Percentiles rank a stretch among this genome's conserved stretches.
phyloP scores from a whole-genome alignment of 108 stramenopile genomes.

The Aurantiochytrium sp. region DNA sequence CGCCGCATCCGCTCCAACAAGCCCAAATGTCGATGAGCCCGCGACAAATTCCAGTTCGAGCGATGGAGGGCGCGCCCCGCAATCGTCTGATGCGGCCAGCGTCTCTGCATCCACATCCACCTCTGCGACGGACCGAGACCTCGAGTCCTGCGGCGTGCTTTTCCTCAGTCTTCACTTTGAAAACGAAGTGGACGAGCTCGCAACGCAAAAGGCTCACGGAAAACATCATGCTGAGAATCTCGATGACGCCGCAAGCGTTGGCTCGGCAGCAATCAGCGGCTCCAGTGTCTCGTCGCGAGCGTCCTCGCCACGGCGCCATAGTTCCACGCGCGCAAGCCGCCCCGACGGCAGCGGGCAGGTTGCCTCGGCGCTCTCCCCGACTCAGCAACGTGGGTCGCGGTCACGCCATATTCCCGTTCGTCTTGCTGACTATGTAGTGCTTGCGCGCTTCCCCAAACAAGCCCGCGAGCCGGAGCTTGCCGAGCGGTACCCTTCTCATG shows the following conservation, averaged over 20 bases:
- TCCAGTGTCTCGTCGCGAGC: background rate
- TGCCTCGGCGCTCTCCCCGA: background rate
- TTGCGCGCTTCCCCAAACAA: background rate
- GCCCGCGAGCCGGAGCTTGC: background rate
- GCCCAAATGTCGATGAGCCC: background rate
- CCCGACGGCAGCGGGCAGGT: background rate
- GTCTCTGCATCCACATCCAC: background rate
- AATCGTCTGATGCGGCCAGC: too few species aligned
- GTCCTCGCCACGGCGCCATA: background rate
- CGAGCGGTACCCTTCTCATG: background rate
- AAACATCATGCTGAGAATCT: too few species aligned
- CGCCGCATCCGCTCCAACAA: background rate
- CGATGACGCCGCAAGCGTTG: background rate
- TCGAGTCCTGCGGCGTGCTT: background rate
- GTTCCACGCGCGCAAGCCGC: background rate
- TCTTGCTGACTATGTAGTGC: background rate
- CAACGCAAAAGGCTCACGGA: background rate
- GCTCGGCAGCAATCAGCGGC: background rate
- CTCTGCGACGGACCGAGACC: background rate
- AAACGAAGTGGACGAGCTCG: background rate
- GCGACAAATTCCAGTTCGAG: too few species aligned
- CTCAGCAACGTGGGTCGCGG: background rate
- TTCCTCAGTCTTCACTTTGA: constrained; percentile 3
- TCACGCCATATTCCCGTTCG: background rate
- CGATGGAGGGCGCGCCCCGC: background rate